phyloP scores from a whole-genome alignment of 2,329 filamentous ascomycete genomes.

The Cladosporium colombiae region DNA sequence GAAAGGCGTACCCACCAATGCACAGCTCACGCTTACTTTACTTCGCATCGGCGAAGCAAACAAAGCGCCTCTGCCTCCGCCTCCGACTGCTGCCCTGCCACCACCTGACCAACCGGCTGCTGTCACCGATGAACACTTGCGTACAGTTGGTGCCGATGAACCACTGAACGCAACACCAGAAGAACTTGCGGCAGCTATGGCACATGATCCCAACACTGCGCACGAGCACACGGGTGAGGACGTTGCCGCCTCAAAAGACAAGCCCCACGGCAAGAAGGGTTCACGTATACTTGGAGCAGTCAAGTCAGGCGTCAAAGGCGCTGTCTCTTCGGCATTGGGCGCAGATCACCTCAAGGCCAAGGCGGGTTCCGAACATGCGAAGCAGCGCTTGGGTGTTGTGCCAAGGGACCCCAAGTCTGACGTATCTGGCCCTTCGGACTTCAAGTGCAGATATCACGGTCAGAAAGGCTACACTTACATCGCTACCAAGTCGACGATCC shows the following conservation, averaged over 20 bases:
- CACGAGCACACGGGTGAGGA: constrained; percentile 55
- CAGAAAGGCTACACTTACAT: constrained; percentile 73
- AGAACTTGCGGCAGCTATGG: constrained; percentile 66
- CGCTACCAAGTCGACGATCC: constrained; percentile 64
- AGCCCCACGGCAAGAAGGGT: constrained; percentile 51
- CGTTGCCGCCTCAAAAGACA: constrained; percentile 52
- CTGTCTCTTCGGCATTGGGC: constrained; percentile 70
- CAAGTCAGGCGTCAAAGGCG: constrained; percentile 68
- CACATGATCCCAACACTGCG: constrained; percentile 47
- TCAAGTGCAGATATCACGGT: constrained; percentile 69
- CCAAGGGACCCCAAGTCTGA: constrained; percentile 46
- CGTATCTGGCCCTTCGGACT: constrained; percentile 69
- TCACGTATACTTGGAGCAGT: constrained; percentile 63
- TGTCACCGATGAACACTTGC: constrained; percentile 52
- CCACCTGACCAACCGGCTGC: constrained; percentile 54
- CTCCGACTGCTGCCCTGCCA: constrained; percentile 48
- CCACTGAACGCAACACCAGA: constrained; percentile 62
- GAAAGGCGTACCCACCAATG: constrained; percentile 82
- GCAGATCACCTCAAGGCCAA: constrained; percentile 72
- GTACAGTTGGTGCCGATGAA: constrained; percentile 53
- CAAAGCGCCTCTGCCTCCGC: constrained; percentile 71
- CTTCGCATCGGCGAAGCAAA: constrained; percentile 80
- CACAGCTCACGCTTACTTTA: constrained; percentile 77
- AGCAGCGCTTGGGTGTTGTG: constrained; percentile 71
- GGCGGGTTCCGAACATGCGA: constrained; percentile 61